A percentile compares a stretch with the other conserved stretches of the same genome.
Evolutionary conservation across 345 rosid species (phyloP).

Genomic region (Rhizophora apiculata): DNA sequence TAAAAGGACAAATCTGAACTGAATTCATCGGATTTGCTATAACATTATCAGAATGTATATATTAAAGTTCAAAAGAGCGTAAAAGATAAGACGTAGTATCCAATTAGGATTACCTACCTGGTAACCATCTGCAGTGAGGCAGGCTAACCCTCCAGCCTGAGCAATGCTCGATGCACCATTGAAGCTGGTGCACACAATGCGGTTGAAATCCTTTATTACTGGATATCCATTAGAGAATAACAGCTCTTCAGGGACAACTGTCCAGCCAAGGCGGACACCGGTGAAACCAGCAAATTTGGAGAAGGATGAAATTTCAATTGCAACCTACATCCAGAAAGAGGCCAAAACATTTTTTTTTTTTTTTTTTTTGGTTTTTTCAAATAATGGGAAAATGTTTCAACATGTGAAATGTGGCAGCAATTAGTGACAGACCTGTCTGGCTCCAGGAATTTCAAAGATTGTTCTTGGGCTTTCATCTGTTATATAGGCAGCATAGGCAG

Average conservation of each 20-base stretch:
- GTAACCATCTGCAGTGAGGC: slow-evolving; percentile 59
- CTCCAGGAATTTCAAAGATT: slow-evolving; percentile 88
- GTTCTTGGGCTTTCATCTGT: slow-evolving; percentile 65
- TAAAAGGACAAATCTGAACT: background rate
- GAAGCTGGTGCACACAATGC: slow-evolving; percentile 75
- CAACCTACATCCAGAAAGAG: slow-evolving; percentile 46
- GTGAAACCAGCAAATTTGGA: slow-evolving; percentile 91
- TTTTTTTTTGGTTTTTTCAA: too few species aligned
- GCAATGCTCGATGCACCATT: slow-evolving; percentile 81
- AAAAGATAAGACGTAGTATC: too few species aligned
- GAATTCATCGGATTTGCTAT: background rate
- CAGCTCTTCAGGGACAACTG: slow-evolving; percentile 75
- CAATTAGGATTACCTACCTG: slow-evolving; percentile 51
- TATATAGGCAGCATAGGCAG: slow-evolving; percentile 75
- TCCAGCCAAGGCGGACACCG: slow-evolving; percentile 91
- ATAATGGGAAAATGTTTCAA: background rate
- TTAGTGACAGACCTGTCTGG: slow-evolving; percentile 55
- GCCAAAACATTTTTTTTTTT: background rate
- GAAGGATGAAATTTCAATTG: slow-evolving; percentile 80
- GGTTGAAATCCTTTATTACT: slow-evolving; percentile 58
- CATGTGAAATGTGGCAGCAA: background rate
- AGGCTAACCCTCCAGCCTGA: slow-evolving; percentile 77
- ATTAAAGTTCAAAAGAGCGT: too few species aligned
- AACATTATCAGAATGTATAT: background rate
- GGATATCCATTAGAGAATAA: slow-evolving; percentile 63